Evolutionary conservation across 805 yeast species (phyloP).

Genomic region (Ascoidea asiatica): DNA sequence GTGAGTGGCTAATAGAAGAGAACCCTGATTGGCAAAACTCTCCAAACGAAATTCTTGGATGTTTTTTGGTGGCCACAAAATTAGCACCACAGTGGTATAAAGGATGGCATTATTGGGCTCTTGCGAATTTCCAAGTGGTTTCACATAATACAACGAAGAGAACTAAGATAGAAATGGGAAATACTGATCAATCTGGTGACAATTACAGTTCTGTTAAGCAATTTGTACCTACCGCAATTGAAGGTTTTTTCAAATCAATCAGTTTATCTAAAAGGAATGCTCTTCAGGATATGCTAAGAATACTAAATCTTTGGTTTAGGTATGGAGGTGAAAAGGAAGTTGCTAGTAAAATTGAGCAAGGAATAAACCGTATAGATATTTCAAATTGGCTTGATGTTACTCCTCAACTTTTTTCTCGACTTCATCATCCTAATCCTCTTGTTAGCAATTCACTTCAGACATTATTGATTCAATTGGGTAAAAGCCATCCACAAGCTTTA

Average conservation of each 20-base stretch:
- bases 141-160: conserved; percentile 34
- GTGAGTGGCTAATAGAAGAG: conserved; percentile 92
- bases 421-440: conserved; percentile 83
- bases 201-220: conserved; percentile 50
- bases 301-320: conserved; percentile 88
- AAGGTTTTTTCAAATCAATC: conserved; percentile 91
- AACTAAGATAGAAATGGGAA: conserved; percentile 5
- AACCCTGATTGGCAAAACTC: conserved; percentile 63
- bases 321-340: conserved; percentile 93
- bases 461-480: conserved; percentile 74
- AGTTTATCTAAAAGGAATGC: conserved; percentile 78
- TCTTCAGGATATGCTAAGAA: conserved; percentile 80
- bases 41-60: conserved; percentile 78
- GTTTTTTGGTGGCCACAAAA: conserved; percentile 87
- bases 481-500: conserved; percentile 93
- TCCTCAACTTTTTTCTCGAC: conserved; percentile 91
- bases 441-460: conserved; percentile 75
- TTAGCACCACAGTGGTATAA: conserved; percentile 91
- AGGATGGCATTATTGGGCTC: conserved; percentile 99
- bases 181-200: conserved; percentile 15
- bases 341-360: conserved; percentile 79
- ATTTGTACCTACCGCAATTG: conserved; percentile 91
- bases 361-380: conserved; percentile 75
- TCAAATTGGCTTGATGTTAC: conserved; percentile 94
- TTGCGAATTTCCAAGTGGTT: conserved; percentile 92